phyloP scores from a whole-genome alignment of 345 rosid species.

The Aurinia saxatilis region DNA sequence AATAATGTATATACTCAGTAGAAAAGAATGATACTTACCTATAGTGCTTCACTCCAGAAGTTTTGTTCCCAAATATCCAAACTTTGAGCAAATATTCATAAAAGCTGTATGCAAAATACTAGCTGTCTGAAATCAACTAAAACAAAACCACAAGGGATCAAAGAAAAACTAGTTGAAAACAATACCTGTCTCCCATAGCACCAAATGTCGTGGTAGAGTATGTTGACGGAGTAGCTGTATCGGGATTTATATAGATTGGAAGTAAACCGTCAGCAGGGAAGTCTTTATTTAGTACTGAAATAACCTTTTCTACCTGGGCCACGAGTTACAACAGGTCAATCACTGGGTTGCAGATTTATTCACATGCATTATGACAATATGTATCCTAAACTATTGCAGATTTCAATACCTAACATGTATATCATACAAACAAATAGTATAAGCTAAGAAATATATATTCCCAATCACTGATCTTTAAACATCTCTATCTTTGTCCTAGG shows the following conservation, averaged over 20 bases:
- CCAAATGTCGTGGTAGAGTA: constrained; percentile 84
- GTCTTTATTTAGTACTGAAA: constrained; percentile 50
- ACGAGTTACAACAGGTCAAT: constrained; percentile 12
- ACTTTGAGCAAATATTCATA: constrained; percentile 96
- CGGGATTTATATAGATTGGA: constrained; percentile 78
- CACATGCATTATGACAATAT: neutral
- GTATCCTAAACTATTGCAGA: neutral
- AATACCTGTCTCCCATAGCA: constrained; percentile 98
- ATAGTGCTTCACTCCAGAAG: constrained; percentile 57
- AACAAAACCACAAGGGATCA: neutral
- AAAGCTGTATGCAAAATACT: constrained; percentile 52
- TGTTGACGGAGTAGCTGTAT: constrained; percentile 52
- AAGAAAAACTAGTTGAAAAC: neutral
- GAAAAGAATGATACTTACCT: constrained; percentile 35
- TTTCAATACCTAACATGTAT: neutral
- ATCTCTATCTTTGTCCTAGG: neutral
- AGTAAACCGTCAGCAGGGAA: constrained; percentile 92
- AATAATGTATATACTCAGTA: neutral
- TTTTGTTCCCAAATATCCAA: constrained; percentile 93
- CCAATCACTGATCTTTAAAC: neutral
- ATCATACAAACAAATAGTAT: neutral
- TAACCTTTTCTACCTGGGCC: constrained; percentile 79
- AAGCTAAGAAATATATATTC: neutral
- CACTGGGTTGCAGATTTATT: constrained; percentile 5
- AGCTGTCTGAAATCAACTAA: constrained; percentile 4